These are phyloP conservation scores for Cutaneotrichosporon cavernicola DNA, from an alignment of 1,284 basidiomycete genomes.

Conservation along the genomic window DNA sequence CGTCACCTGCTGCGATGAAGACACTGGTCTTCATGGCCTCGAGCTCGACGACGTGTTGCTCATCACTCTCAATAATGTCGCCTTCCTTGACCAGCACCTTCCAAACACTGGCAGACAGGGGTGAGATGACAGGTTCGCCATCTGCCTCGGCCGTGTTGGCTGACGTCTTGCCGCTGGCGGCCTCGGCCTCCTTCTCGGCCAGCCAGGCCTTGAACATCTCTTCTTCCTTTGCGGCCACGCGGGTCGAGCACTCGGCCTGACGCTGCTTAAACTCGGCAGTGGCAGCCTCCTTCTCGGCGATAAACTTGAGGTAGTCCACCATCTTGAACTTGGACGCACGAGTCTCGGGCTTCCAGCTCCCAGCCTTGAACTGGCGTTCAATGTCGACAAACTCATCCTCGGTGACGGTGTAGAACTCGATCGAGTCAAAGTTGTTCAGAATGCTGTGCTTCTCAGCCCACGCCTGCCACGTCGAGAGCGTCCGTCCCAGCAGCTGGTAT, in stretches of 20 bases:
- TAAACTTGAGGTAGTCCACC: constrained; percentile 20
- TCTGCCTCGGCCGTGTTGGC: constrained; percentile 2
- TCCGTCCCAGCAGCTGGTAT: constrained; percentile 61
- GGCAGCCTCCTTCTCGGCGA: constrained; percentile 42
- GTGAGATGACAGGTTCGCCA: constrained; percentile 49
- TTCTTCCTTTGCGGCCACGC: constrained; percentile 37
- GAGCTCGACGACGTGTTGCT: constrained; percentile 59
- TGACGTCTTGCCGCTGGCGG: constrained; percentile 10
- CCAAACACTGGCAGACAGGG: constrained; percentile 62
- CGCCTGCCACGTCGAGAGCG: constrained; percentile 42
- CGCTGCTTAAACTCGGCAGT: constrained; percentile 55
- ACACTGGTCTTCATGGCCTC: constrained; percentile 68
- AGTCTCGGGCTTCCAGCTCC: constrained; percentile 58
- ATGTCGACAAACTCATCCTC: constrained; percentile 52
- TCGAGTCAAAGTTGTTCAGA: constrained; percentile 65
- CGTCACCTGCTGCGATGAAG: constrained; percentile 35
- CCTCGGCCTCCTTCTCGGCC: constrained; percentile 26
- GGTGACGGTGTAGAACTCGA: constrained; percentile 45
- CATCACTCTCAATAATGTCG: constrained; percentile 56
- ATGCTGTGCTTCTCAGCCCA: constrained; percentile 60
- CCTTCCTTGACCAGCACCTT: constrained; percentile 59
- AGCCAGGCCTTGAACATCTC: constrained; percentile 21
- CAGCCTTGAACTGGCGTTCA: constrained; percentile 63
- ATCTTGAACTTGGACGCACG: constrained; percentile 46
- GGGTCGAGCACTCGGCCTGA: constrained; percentile 33